Evolutionary conservation across 2,329 filamentous ascomycete species (phyloP).

Genomic region (Cercospora sp.): DNA sequence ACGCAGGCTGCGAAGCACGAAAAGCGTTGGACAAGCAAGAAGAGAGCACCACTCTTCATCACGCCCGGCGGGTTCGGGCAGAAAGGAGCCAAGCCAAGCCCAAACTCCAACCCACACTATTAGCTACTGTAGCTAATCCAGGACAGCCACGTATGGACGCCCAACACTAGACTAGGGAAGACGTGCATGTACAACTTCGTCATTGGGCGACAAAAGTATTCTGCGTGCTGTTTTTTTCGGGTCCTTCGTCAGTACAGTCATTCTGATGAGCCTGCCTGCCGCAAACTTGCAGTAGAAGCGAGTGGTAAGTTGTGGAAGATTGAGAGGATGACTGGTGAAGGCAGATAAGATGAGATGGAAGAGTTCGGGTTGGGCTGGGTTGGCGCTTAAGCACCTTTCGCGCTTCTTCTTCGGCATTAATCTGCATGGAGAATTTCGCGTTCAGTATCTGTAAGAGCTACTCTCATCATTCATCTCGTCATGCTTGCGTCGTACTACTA

Average conservation of each 20-base stretch:
- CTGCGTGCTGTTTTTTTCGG: not conserved
- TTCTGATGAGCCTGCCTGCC: not conserved
- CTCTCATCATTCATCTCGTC: not conserved
- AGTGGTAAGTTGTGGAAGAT: not conserved
- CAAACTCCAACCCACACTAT: too few species aligned
- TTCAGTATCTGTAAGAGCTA: not conserved
- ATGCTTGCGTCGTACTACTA: not conserved
- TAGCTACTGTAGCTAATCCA: slow-evolving; percentile 1
- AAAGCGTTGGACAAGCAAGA: too few species aligned
- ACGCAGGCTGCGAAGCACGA: not conserved
- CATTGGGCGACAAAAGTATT: slow-evolving; percentile 3
- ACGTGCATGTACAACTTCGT: slow-evolving; percentile 8
- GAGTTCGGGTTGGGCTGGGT: not conserved
- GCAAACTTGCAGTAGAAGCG: not conserved
- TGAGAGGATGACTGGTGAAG: not conserved
- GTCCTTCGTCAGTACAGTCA: not conserved
- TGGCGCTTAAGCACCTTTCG: not conserved
- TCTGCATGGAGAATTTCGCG: not conserved
- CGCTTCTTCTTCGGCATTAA: not conserved
- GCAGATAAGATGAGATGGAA: not conserved
- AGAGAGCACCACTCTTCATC: not conserved
- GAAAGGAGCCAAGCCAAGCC: not conserved
- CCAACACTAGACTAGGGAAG: slow-evolving; percentile 10
- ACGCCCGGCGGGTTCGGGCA: not conserved
- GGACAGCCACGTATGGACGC: slow-evolving; percentile 15